A percentile compares a stretch with the other conserved stretches of the same genome.
phyloP scores from a whole-genome alignment of 73 alveolate genomes.

The Paraurostyla sp. region DNA sequence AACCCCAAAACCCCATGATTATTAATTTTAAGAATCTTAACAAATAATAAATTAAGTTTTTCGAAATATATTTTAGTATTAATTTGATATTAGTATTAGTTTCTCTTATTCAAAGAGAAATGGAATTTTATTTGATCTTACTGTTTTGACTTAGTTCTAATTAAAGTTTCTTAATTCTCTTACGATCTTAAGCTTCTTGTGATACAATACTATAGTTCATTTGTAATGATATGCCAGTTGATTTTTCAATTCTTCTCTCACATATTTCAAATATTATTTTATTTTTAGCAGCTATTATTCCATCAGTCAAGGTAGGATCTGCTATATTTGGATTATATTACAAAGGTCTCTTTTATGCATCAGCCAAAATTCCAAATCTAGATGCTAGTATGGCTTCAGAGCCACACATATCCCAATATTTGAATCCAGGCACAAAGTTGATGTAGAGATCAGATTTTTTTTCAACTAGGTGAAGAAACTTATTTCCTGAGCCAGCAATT shows the following conservation, averaged over 20 bases:
- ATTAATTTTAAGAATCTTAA: too few relatives aligned
- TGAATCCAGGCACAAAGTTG: slow-evolving; percentile 57
- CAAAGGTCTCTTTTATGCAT: slow-evolving; percentile 40
- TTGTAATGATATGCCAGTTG: not conserved
- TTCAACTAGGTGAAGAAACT: slow-evolving; percentile 34
- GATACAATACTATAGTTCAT: not conserved
- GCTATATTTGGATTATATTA: slow-evolving; percentile 11
- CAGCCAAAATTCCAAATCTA: slow-evolving; percentile 45
- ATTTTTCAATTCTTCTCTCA: slow-evolving; percentile 33
- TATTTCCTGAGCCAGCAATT: slow-evolving; percentile 63
- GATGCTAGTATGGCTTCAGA: slow-evolving; percentile 52
- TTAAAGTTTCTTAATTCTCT: not conserved
- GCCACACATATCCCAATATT: slow-evolving; percentile 59
- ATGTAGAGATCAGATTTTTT: slow-evolving; percentile 31
- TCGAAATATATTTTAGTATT: too few relatives aligned
- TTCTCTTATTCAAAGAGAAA: too few relatives aligned
- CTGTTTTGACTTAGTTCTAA: too few relatives aligned
- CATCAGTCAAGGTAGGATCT: slow-evolving; percentile 17
- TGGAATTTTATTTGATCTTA: too few relatives aligned
- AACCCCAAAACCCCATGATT: too few relatives aligned
- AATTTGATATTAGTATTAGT: too few relatives aligned
- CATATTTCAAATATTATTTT: not conserved
- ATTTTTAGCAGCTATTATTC: slow-evolving; percentile 42
- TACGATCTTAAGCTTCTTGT: not conserved
- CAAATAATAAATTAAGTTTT: too few relatives aligned